Conservation (phyloP, 768 basidiomycete genomes). For the Boletus huronensis region DNA sequence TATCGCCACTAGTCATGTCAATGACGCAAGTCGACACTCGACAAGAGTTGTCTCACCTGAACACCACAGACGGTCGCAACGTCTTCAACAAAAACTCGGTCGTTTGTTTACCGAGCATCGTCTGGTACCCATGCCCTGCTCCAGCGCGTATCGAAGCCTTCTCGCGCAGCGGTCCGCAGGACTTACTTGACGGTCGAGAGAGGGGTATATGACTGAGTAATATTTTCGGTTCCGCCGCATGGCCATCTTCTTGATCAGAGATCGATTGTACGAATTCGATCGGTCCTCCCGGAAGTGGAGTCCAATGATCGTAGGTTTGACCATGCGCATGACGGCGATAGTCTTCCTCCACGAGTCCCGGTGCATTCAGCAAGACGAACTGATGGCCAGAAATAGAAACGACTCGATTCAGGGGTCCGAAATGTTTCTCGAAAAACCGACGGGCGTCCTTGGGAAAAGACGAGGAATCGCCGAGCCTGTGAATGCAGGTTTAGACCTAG, state of each 20-base stretch:
- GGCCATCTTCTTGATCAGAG: constrained; percentile 31
- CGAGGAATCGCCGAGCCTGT: constrained; percentile 53
- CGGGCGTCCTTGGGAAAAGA: constrained; percentile 53
- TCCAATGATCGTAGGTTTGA: constrained; percentile 53
- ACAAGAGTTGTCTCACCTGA: constrained; percentile 50
- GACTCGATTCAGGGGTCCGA: constrained; percentile 66
- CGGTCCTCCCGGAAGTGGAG: constrained; percentile 48
- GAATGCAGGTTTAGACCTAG: background rate
- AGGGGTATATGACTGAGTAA: constrained; percentile 87
- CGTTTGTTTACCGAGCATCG: constrained; percentile 76
- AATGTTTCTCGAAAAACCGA: constrained; percentile 53
- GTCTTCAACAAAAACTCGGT: constrained; percentile 65
- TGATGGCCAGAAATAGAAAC: constrained; percentile 66
- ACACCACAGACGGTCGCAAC: constrained; percentile 65
- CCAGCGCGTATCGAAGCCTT: constrained; percentile 66
- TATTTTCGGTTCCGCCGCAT: constrained; percentile 37
- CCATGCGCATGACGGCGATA: constrained; percentile 56
- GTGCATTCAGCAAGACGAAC: constrained; percentile 69
- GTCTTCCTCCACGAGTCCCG: constrained; percentile 81
- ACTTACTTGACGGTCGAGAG: constrained; percentile 64
- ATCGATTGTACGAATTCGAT: constrained; percentile 56
- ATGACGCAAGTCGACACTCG: background rate
- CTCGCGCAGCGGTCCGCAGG: constrained; percentile 78
- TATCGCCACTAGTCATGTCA: constrained; percentile 61
- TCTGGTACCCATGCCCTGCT: constrained; percentile 80